Conservation (phyloP, 75 land plant genomes). For the Cunninghamia lanceolata region DNA sequence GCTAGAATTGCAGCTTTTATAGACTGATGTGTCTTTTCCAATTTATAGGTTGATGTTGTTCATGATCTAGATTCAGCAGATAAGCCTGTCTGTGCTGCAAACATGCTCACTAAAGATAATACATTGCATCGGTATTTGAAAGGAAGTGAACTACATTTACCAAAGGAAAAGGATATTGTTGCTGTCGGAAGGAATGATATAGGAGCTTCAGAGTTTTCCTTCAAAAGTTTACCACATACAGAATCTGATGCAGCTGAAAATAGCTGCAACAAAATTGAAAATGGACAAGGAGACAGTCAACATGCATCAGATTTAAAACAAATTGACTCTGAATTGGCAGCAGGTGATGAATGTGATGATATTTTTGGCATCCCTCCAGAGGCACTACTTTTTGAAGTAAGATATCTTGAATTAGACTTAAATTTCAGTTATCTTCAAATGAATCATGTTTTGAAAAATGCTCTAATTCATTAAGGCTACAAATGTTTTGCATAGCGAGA, state of each 20-base stretch:
- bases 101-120: not conserved
- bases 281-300: not conserved
- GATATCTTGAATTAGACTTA: not conserved
- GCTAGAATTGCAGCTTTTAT: not conserved
- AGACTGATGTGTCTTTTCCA: not conserved
- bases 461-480: not conserved
- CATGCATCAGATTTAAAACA: not conserved
- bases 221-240: not conserved
- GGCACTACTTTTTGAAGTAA: constrained; percentile 7
- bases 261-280: not conserved
- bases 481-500: not conserved
- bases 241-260: not conserved
- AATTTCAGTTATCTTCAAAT: not conserved
- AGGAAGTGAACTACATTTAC: not conserved
- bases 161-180: not conserved
- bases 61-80: not conserved
- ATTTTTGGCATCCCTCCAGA: not conserved
- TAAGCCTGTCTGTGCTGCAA: not conserved
- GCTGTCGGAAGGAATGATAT: not conserved
- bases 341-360: not conserved
- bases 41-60: not conserved
- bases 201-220: not conserved
- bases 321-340: not conserved
- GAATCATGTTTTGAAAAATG: not conserved
- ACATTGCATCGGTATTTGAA: not conserved